These are phyloP conservation scores for Sherardia arvensis DNA, from an alignment of 257 asterid species.

Conservation along the genomic window DNA sequence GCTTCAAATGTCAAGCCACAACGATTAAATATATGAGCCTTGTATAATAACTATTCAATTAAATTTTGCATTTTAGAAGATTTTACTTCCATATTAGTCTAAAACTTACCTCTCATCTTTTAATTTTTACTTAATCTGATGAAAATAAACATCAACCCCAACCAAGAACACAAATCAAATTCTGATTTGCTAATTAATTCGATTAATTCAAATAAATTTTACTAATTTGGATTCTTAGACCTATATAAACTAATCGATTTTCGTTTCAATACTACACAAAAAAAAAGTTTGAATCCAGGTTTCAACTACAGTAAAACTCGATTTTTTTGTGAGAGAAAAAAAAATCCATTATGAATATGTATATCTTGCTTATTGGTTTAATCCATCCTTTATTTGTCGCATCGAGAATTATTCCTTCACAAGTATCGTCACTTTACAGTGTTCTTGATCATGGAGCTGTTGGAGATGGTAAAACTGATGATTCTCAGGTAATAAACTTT, in stretches of 20 bases:
- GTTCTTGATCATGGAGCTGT: constrained; percentile 34
- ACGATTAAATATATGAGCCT: too few species aligned
- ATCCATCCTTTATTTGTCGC: background rate
- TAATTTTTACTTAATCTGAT: too few species aligned
- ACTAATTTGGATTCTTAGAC: background rate
- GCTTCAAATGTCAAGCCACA: too few species aligned
- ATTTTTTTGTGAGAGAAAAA: too few species aligned
- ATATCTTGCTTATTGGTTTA: background rate
- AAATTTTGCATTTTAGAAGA: too few species aligned
- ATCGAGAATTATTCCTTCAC: background rate
- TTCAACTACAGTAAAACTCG: too few species aligned
- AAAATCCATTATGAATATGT: background rate
- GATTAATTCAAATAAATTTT: background rate
- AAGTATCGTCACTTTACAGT: background rate
- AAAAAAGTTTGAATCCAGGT: too few species aligned
- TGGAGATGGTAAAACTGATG: constrained; percentile 26
- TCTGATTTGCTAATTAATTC: background rate
- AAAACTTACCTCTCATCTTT: too few species aligned
- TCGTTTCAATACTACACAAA: too few species aligned
- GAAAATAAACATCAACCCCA: background rate
- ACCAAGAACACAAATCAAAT: background rate
- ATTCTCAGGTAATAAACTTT: constrained; percentile 19
- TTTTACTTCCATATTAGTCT: too few species aligned
- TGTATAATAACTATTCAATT: too few species aligned
- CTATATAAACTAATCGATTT: too few species aligned